phyloP scores from a whole-genome alignment of 768 basidiomycete genomes.

The Leucocoprinus leucothites region DNA sequence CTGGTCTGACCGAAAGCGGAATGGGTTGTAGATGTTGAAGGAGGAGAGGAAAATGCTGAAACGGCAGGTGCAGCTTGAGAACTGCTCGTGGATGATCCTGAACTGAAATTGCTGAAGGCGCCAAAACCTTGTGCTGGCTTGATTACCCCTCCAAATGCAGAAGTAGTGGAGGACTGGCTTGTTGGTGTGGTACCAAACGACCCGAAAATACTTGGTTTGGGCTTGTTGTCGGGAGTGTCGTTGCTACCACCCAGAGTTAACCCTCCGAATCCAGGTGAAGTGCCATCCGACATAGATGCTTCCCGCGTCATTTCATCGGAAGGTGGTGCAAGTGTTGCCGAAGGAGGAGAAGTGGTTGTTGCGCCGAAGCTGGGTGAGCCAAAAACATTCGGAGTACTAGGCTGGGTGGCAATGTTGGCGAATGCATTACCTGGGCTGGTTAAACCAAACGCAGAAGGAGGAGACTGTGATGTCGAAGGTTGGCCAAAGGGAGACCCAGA shows the following conservation, averaged over 20 bases:
- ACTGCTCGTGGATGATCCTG: slow-evolving; percentile 11
- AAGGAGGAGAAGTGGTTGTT: slow-evolving; percentile 18
- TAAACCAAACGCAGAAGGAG: slow-evolving; percentile 15
- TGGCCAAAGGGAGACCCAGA: slow-evolving; percentile 30
- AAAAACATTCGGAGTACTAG: slow-evolving; percentile 17
- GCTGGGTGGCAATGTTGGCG: background rate
- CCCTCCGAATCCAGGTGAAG: slow-evolving; percentile 34
- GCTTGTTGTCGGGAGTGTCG: slow-evolving; percentile 23
- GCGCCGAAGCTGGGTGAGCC: slow-evolving; percentile 19
- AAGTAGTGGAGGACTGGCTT: slow-evolving; percentile 16
- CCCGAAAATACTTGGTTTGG: slow-evolving; percentile 34
- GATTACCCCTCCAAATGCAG: slow-evolving; percentile 26
- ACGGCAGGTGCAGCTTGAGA: slow-evolving; percentile 14
- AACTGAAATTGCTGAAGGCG: slow-evolving; percentile 26
- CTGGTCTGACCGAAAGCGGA: slow-evolving; percentile 15
- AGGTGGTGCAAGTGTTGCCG: slow-evolving; percentile 16
- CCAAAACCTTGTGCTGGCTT: slow-evolving; percentile 36
- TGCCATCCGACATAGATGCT: slow-evolving; percentile 45
- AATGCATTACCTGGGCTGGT: slow-evolving; percentile 28
- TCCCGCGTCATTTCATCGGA: slow-evolving; percentile 38
- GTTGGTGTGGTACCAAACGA: slow-evolving; percentile 24
- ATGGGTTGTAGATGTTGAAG: slow-evolving; percentile 7
- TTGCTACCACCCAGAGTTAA: slow-evolving; percentile 29
- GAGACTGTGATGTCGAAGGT: slow-evolving; percentile 7
- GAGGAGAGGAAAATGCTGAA: slow-evolving; percentile 18